Evolutionary conservation across 176 grass and related monocot species (phyloP).

Genomic region (Oryza glumipatula): DNA sequence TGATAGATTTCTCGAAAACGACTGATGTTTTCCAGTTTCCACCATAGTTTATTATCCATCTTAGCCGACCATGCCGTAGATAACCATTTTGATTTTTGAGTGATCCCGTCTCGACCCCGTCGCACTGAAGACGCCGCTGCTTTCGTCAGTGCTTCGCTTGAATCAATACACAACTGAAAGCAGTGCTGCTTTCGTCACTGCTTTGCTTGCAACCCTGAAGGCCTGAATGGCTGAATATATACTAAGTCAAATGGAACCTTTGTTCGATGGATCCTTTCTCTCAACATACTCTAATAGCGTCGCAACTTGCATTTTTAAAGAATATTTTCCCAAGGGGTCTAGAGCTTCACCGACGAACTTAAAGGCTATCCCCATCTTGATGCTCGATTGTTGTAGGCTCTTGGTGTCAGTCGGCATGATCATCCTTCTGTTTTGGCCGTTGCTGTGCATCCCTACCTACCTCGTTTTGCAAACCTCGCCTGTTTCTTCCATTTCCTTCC

Average conservation of each 20-base stretch:
- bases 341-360: neutral
- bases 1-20: neutral
- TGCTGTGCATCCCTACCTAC: neutral
- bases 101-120: neutral
- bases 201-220: neutral
- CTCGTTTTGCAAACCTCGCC: neutral
- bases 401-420: neutral
- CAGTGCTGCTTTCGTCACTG: slow-evolving; percentile 5
- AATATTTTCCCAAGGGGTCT: neutral
- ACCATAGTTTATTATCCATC: neutral
- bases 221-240: neutral
- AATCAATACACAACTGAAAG: neutral
- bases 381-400: neutral
- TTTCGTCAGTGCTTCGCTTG: slow-evolving; percentile 11
- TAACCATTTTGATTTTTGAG: too few species aligned
- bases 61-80: neutral
- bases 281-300: neutral
- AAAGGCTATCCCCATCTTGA: neutral
- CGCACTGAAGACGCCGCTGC: neutral
- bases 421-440: neutral
- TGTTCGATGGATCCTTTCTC: neutral
- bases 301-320: neutral
- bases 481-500: neutral
- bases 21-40: neutral
- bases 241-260: neutral